phyloP scores from a whole-genome alignment of 768 basidiomycete genomes.

The Auricularia sp. region DNA sequence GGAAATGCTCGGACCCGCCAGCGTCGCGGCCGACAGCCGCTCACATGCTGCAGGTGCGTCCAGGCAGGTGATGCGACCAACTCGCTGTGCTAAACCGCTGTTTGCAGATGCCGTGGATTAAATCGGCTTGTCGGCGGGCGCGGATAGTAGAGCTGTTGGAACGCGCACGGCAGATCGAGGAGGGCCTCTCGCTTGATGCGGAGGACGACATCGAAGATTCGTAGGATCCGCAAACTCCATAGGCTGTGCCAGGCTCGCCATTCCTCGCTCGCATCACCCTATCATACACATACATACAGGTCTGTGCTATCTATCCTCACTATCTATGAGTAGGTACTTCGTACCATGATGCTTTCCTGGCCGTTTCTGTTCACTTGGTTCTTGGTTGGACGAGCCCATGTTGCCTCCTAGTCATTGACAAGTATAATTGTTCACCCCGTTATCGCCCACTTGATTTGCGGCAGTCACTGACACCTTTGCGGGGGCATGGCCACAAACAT shows the following conservation, averaged over 20 bases:
- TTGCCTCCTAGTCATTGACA: too few relatives aligned
- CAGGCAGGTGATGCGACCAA: not conserved
- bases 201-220: not conserved
- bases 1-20: conserved; percentile 53
- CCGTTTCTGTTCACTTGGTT: not conserved
- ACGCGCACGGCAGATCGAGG: not conserved
- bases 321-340: not conserved
- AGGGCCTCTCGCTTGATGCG: not conserved
- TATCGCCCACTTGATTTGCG: too few relatives aligned
- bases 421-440: too few relatives aligned
- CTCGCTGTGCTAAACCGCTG: not conserved
- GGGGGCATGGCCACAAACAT: too few relatives aligned
- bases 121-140: not conserved
- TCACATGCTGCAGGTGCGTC: conserved; percentile 49
- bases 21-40: conserved; percentile 43
- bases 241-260: not conserved
- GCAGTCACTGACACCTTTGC: too few relatives aligned
- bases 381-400: too few relatives aligned
- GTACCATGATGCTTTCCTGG: not conserved
- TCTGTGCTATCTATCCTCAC: not conserved
- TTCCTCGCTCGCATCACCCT: not conserved
- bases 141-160: not conserved
- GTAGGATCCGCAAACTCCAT: not conserved
- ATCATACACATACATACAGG: not conserved
- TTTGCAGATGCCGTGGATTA: not conserved